phyloP scores from a whole-genome alignment of 2,329 filamentous ascomycete species.

The Eurotiales sp. region DNA sequence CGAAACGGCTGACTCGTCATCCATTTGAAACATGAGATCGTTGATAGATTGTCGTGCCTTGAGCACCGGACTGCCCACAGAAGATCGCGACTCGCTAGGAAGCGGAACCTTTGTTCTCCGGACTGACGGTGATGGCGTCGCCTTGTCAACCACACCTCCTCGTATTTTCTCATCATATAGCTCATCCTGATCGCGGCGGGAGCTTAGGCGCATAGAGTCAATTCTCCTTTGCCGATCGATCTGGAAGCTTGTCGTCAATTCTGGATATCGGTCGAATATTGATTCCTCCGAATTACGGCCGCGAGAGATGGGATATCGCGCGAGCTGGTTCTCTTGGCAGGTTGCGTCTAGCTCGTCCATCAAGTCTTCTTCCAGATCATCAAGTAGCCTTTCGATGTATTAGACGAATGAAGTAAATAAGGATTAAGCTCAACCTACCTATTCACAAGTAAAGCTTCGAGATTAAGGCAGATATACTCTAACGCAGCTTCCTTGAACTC shows the following conservation, averaged over 20 bases:
- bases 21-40: constrained; percentile 93
- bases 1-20: constrained; percentile 60
- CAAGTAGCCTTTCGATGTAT: constrained; percentile 56
- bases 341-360: constrained; percentile 73
- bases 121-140: constrained; percentile 44
- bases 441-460: constrained; percentile 90
- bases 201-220: constrained; percentile 70
- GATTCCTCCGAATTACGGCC: constrained; percentile 66
- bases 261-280: constrained; percentile 43
- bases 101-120: constrained; percentile 38
- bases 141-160: constrained; percentile 64
- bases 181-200: constrained; percentile 62
- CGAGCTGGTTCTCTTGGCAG: constrained; percentile 77
- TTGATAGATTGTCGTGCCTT: constrained; percentile 64
- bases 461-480: constrained; percentile 86
- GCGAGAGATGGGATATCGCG: constrained; percentile 70
- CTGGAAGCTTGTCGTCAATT: constrained; percentile 38
- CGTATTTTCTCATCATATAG: constrained; percentile 59
- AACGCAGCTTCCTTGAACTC: constrained; percentile 85
- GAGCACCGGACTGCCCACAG: constrained; percentile 61
- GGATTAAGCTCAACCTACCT: constrained; percentile 45
- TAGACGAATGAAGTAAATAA: constrained; percentile 15
- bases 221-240: constrained; percentile 59
- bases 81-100: constrained; percentile 44
- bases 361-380: constrained; percentile 81